Evolutionary conservation across 768 basidiomycete genomes (phyloP).

Genomic region (Leccinum truebloodii): DNA sequence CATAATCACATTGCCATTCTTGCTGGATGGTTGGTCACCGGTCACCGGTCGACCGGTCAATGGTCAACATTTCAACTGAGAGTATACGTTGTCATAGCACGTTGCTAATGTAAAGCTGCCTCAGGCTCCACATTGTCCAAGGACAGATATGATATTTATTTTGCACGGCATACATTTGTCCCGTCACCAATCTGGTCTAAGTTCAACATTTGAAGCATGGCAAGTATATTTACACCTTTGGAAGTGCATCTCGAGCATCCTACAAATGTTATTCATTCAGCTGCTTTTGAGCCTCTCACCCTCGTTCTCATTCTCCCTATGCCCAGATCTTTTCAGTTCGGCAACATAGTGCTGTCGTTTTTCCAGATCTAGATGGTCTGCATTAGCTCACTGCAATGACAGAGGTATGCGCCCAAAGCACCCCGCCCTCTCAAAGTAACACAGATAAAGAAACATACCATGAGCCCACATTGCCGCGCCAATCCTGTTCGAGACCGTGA

Average conservation of each 20-base stretch:
- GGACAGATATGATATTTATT: too few species aligned
- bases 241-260: not conserved
- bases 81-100: too few species aligned
- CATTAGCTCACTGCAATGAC: not conserved
- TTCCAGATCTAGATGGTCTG: slow-evolving; percentile 51
- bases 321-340: slow-evolving; percentile 14
- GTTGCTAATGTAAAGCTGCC: too few species aligned
- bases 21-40: too few species aligned
- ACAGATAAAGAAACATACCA: slow-evolving; percentile 42
- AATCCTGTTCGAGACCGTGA: slow-evolving; percentile 83
- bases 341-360: slow-evolving; percentile 54
- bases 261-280: not conserved
- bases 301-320: not conserved
- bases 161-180: not conserved
- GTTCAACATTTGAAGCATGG: not conserved
- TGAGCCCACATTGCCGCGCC: slow-evolving; percentile 96
- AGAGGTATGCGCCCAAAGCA: not conserved
- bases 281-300: not conserved
- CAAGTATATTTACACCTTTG: not conserved
- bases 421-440: too few species aligned
- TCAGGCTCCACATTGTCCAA: too few species aligned
- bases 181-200: not conserved
- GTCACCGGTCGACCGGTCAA: too few species aligned
- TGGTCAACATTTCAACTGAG: too few species aligned
- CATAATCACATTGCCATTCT: too few species aligned